Evolutionary conservation across 208 protist genomes (phyloP).

Genomic region (Crithidia expoeki): DNA sequence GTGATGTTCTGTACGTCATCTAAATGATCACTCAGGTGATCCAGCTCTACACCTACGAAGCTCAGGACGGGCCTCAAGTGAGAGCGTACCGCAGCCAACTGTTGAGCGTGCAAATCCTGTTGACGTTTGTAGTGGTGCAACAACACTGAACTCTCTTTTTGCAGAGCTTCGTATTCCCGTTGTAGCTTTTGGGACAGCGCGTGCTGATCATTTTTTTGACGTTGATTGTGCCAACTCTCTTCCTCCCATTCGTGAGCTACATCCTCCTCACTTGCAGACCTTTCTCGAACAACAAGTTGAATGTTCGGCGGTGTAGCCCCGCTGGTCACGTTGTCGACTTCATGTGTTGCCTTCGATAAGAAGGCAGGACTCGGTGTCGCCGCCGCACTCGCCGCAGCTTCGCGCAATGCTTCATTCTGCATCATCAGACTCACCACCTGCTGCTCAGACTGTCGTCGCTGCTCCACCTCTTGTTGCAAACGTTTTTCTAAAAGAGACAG

Average conservation of each 20-base stretch:
- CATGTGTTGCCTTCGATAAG: background rate
- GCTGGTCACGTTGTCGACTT: background rate
- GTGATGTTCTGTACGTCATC: background rate
- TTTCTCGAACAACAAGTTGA: no score
- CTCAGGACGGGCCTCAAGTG: background rate
- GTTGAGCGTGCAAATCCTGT: background rate
- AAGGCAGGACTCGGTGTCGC: background rate
- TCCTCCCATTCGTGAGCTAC: no score
- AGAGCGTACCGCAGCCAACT: conserved; percentile 8
- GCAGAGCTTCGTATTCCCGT: background rate
- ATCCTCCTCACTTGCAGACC: no score
- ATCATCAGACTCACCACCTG: conserved; percentile 1
- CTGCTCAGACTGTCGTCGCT: conserved; percentile 17
- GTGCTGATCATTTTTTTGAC: background rate
- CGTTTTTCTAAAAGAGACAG: conserved; percentile 7
- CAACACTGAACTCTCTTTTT: conserved; percentile 1
- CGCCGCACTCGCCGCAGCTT: background rate
- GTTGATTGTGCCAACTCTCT: no score
- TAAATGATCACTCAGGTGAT: background rate
- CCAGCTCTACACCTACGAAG: background rate
- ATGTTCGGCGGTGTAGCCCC: no score
- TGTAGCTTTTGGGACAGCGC: conserved; percentile 10
- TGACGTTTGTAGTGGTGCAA: background rate
- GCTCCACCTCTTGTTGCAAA: conserved; percentile 8
- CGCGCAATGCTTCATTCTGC: conserved; percentile 9